These are phyloP conservation scores for Durotheca rogersii DNA, from an alignment of 495 filamentous ascomycete genomes.

Conservation along the genomic window DNA sequence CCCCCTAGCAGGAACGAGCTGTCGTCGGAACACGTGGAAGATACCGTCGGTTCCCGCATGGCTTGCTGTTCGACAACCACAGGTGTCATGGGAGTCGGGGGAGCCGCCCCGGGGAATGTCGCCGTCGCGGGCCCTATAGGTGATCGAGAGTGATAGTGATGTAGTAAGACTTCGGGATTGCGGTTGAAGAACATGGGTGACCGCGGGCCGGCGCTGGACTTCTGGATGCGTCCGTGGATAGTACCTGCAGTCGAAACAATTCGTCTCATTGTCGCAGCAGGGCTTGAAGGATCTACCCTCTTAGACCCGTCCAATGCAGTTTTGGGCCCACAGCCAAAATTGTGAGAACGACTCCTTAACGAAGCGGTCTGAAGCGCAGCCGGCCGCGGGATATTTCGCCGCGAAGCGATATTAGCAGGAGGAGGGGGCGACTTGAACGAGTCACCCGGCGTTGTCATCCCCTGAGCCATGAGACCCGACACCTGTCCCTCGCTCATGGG, in stretches of 20 bases:
- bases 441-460: constrained; percentile 32
- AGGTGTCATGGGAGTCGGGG: constrained; percentile 44
- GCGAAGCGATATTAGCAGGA: constrained; percentile 48
- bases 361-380: constrained; percentile 41
- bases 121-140: constrained; percentile 28
- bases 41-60: constrained; percentile 35
- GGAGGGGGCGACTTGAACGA: constrained; percentile 51
- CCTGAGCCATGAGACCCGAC: constrained; percentile 11
- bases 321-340: constrained; percentile 33
- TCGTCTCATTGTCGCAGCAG: constrained; percentile 43
- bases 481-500: constrained; percentile 9
- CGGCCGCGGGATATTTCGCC: constrained; percentile 48
- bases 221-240: constrained; percentile 44
- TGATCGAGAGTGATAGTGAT: constrained; percentile 39
- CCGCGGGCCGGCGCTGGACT: constrained; percentile 40
- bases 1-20: constrained; percentile 34
- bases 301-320: constrained; percentile 42
- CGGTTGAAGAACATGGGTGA: constrained; percentile 48
- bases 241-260: constrained; percentile 46
- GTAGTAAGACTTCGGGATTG: constrained; percentile 44
- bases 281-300: constrained; percentile 41
- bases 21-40: constrained; percentile 42
- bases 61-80: constrained; percentile 35
- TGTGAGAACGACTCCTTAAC: constrained; percentile 37
- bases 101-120: constrained; percentile 24